Conservation (phyloP, 2,329 filamentous ascomycete species). For the Davidsoniella eucalypti region DNA sequence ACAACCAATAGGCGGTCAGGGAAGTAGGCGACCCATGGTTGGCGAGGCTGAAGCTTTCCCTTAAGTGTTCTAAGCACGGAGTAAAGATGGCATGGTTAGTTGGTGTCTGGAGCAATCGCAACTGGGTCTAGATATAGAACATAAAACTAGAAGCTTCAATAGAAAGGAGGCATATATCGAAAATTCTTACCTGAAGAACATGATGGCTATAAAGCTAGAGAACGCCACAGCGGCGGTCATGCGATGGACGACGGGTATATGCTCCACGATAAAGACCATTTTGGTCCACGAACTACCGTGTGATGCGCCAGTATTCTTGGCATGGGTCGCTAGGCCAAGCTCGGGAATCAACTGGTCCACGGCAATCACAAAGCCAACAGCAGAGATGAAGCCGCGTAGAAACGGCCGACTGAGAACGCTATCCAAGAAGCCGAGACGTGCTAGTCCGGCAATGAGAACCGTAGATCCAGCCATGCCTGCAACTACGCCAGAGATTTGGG, state of each 20-base stretch:
- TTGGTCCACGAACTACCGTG: slow-evolving; percentile 84
- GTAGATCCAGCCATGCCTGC: slow-evolving; percentile 77
- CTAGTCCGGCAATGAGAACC: slow-evolving; percentile 73
- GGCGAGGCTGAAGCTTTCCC: slow-evolving; percentile 59
- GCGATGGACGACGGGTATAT: slow-evolving; percentile 49
- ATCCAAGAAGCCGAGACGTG: slow-evolving; percentile 79
- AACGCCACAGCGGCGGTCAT: slow-evolving; percentile 64
- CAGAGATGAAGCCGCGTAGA: slow-evolving; percentile 86
- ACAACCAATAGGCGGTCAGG: slow-evolving; percentile 88
- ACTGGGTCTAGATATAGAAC: too few species aligned
- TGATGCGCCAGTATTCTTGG: slow-evolving; percentile 46
- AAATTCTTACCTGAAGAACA: slow-evolving; percentile 58
- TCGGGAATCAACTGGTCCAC: slow-evolving; percentile 91
- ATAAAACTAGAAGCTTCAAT: neutral
- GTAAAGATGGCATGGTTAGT: neutral
- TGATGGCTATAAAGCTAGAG: slow-evolving; percentile 70
- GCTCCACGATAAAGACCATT: slow-evolving; percentile 57
- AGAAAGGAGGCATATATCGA: neutral
- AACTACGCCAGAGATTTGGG: slow-evolving; percentile 72
- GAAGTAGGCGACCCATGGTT: slow-evolving; percentile 67
- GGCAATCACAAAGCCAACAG: slow-evolving; percentile 89
- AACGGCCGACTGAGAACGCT: slow-evolving; percentile 89
- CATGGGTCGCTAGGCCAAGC: slow-evolving; percentile 54
- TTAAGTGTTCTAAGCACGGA: slow-evolving; percentile 44
- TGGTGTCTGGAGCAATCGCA: too few species aligned